A percentile compares a stretch with the other conserved stretches of the same genome.
These are phyloP conservation scores for Magnolia changhungtana DNA, from an alignment of 164 flowering plant genomes.

Conservation along the genomic window DNA sequence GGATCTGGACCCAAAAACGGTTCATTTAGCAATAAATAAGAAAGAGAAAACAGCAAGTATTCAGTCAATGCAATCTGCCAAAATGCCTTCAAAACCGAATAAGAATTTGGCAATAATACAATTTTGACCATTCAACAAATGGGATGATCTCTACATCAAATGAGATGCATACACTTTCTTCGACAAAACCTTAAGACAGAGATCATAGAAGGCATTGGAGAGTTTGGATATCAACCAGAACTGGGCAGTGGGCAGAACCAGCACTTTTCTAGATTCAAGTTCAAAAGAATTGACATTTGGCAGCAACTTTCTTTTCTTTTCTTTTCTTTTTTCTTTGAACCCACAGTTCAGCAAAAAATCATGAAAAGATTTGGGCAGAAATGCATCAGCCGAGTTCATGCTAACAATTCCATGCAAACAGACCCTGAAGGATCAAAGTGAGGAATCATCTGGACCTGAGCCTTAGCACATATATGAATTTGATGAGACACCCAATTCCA, in stretches of 20 bases:
- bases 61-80: background rate
- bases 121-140: background rate
- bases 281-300: background rate
- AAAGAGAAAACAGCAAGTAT: background rate
- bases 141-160: background rate
- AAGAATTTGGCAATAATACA: background rate
- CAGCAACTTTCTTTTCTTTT: background rate
- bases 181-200: background rate
- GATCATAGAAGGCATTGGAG: background rate
- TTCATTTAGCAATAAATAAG: background rate
- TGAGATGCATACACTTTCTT: background rate
- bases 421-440: background rate
- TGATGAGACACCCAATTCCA: background rate
- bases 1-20: background rate
- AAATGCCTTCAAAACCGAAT: background rate
- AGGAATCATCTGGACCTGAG: background rate
- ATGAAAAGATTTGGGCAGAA: background rate
- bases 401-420: background rate
- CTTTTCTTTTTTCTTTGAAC: background rate
- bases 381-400: too few species aligned
- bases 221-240: background rate
- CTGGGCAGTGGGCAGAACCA: background rate
- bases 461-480: background rate
- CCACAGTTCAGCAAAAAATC: background rate
- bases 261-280: background rate